phyloP scores from a whole-genome alignment of 1,284 basidiomycete genomes.

The Amylostereum areolatum region DNA sequence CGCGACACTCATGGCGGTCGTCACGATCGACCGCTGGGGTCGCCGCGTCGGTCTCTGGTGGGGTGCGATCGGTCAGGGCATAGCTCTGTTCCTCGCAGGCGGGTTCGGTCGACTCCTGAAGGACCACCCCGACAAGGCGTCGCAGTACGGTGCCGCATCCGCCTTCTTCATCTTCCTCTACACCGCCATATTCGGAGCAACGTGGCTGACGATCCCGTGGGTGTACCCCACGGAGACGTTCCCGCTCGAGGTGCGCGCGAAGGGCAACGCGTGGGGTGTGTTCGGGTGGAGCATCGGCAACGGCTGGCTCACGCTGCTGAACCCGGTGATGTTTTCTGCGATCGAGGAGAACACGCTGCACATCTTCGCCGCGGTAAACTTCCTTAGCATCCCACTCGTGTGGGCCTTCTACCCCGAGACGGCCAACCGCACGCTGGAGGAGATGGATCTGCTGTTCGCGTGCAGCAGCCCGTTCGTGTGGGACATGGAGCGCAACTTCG shows the following conservation, averaged over 20 bases:
- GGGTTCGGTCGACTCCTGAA: conserved; percentile 37
- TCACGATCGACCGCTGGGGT: conserved; percentile 43
- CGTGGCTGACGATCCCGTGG: conserved; percentile 55
- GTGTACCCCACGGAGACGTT: conserved; percentile 45
- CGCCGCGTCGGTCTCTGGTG: conserved; percentile 42
- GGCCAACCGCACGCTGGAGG: conserved; percentile 46
- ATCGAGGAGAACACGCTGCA: conserved; percentile 36
- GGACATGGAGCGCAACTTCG: conserved; percentile 35
- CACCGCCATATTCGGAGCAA: conserved; percentile 42
- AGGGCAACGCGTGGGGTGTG: conserved; percentile 49
- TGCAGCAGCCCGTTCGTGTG: conserved; percentile 39
- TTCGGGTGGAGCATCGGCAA: conserved; percentile 49
- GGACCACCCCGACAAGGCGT: conserved; percentile 35
- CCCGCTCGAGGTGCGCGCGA: conserved; percentile 57
- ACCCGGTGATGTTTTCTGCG: conserved; percentile 29
- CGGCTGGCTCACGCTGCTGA: conserved; percentile 28
- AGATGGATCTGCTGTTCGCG: conserved; percentile 44
- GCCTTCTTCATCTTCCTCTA: conserved; percentile 45
- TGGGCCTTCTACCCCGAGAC: conserved; percentile 49
- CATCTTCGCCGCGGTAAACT: conserved; percentile 42
- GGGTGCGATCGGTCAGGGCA: conserved; percentile 32
- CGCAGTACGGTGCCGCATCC: conserved; percentile 39
- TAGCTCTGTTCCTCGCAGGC: conserved; percentile 37
- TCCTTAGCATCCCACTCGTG: conserved; percentile 40
- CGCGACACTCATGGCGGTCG: conserved; percentile 37